Evolutionary conservation across 257 asterid species (phyloP), one percentile per base, ranked within the genome.

Genomic region (Fraxinus pennsylvanica): DNA sequence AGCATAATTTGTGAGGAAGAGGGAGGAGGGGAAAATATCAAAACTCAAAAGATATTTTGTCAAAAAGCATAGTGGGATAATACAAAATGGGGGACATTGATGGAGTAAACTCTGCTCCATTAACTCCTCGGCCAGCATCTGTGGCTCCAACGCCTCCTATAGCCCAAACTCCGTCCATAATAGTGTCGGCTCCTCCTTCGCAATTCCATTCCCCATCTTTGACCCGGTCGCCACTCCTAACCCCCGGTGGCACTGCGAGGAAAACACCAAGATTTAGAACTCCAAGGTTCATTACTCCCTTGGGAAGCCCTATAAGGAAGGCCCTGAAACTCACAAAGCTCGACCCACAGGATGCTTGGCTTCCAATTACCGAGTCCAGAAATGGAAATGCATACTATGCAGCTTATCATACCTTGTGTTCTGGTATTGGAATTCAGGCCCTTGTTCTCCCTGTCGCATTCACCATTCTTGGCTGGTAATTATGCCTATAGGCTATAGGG

Each of bases 361-460:
- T 87, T 17, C 91, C 91, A 2, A 87, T 87, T 47, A 87, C 91
- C 0, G 85, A 85, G 65, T 87, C 91, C 3, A 78, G 91, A 79
- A 87, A 87, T 50, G 91, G 91, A 45, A 87, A 87, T 69, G 89
- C 89, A 8, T 85, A 83, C 35, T 87, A 87, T 65, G 91, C 91
- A 1, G 89, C 85, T 29, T 87, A 85, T 71, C 91, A 85, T 61
- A 85, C 91, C 33, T 25, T 85, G 35, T 87, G 89, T 70, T 85
- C 91, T 41, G 91, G 91, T 33, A 87, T 87, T 67, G 91, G 91
- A 29, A 71, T 87, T 57, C 91, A 87, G 78, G 91, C 91, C 29
- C 91, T 87, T 15, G 76, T 87, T 67, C 88, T 87, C 76, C 91
- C 91, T 1, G 89, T 87, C 76, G 80, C 91, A 72, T 87, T 87